Conservation (phyloP, 148 eudicot genomes). For the Fagopyrum homotropicum region DNA sequence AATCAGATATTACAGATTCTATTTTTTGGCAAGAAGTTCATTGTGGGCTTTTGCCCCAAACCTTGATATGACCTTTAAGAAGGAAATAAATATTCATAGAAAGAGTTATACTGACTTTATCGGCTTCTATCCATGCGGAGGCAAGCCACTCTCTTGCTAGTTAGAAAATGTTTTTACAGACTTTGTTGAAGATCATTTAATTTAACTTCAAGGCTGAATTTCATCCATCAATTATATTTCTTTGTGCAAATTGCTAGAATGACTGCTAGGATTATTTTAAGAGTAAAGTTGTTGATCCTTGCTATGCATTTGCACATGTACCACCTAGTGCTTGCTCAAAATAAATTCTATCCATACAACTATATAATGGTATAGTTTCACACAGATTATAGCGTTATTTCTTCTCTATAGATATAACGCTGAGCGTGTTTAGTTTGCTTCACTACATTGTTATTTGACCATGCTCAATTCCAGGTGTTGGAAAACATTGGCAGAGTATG, state of each 20-base stretch:
- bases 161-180: too few relatives aligned
- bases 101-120: not conserved
- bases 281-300: not conserved
- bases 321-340: not conserved
- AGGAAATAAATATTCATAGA: not conserved
- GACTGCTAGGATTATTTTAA: not conserved
- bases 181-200: too few relatives aligned
- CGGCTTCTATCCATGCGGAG: not conserved
- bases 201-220: not conserved
- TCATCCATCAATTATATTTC: not conserved
- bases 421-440: not conserved
- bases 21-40: not conserved
- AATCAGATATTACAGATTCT: not conserved
- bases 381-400: not conserved
- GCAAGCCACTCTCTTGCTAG: not conserved
- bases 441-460: not conserved
- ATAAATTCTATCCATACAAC: not conserved
- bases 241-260: not conserved
- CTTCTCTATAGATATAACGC: not conserved
- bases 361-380: not conserved
- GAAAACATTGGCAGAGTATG: constrained; percentile 65
- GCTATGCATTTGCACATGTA: not conserved
- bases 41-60: not conserved
- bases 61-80: not conserved
- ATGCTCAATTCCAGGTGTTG: constrained; percentile 54